Evolutionary conservation across 208 protist species (phyloP).

Genomic region (Strigomonas galati): DNA sequence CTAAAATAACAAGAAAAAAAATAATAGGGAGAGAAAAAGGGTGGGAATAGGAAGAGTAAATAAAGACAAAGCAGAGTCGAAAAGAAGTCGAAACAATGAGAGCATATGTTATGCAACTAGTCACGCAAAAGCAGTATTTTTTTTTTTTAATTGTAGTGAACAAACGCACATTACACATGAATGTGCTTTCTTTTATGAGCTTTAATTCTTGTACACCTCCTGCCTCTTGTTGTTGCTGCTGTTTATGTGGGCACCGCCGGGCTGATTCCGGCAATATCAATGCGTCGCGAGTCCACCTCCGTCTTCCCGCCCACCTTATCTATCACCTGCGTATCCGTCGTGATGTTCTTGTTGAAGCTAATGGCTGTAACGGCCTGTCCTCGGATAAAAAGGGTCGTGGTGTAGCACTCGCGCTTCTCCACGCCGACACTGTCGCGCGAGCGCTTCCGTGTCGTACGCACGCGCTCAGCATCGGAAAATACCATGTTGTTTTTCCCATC

Average conservation of each 20-base stretch:
- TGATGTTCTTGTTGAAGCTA: slow-evolving; percentile 57
- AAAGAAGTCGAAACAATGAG: slow-evolving; percentile 1
- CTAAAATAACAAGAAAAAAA: slow-evolving; percentile 6
- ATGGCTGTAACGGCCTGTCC: slow-evolving; percentile 57
- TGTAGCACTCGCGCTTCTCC: slow-evolving; percentile 58
- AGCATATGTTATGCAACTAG: too few species aligned
- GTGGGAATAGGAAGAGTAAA: not conserved
- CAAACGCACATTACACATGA: too few species aligned
- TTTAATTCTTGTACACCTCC: too few species aligned
- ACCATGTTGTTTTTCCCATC: slow-evolving; percentile 67
- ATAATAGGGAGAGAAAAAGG: slow-evolving; percentile 12
- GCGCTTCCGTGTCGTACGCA: slow-evolving; percentile 38
- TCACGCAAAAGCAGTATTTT: too few species aligned
- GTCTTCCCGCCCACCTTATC: slow-evolving; percentile 46
- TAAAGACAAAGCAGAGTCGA: slow-evolving; percentile 5
- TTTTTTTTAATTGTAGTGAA: too few species aligned
- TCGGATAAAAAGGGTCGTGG: slow-evolving; percentile 70
- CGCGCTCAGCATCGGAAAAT: slow-evolving; percentile 71
- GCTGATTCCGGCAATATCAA: slow-evolving; percentile 59
- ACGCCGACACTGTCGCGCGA: slow-evolving; percentile 16
- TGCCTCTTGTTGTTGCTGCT: too few species aligned
- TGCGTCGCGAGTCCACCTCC: slow-evolving; percentile 34
- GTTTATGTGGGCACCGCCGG: slow-evolving; percentile 25
- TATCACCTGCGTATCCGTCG: slow-evolving; percentile 59
- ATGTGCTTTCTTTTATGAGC: too few species aligned